A percentile compares a stretch with the other conserved stretches of the same genome.
These are phyloP conservation scores for Cytospora chrysosperma DNA, from an alignment of 2,329 filamentous ascomycete genomes.

Conservation along the genomic window DNA sequence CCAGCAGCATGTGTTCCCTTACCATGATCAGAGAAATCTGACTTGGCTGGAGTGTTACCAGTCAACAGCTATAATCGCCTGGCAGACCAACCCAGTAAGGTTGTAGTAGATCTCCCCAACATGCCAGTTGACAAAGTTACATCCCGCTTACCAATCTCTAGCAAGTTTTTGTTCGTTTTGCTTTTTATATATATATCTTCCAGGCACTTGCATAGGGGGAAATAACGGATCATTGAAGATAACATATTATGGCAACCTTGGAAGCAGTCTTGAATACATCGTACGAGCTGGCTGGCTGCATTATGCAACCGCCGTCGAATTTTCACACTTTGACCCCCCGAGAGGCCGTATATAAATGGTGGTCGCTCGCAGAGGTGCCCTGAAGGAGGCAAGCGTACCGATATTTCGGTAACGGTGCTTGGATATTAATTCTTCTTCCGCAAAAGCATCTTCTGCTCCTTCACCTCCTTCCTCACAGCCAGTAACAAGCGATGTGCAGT, in stretches of 20 bases:
- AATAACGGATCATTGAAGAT: no score
- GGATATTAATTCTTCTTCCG: background rate
- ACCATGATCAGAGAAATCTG: background rate
- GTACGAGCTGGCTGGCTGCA: background rate
- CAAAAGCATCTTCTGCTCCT: background rate
- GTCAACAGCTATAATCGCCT: background rate
- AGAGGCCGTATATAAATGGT: background rate
- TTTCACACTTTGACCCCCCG: background rate
- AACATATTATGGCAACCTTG: no score
- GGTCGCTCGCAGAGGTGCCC: background rate
- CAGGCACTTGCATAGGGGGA: background rate
- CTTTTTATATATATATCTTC: background rate
- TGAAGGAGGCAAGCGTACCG: background rate
- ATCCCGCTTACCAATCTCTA: no score
- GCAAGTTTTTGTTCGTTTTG: background rate
- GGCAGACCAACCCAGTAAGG: background rate
- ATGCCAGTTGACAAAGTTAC: no score
- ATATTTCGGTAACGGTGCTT: background rate
- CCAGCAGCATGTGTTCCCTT: background rate
- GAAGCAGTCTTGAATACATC: no score
- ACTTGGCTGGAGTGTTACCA: background rate
- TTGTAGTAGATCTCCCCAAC: background rate
- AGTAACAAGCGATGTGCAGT: background rate
- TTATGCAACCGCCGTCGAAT: background rate
- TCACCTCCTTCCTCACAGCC: background rate